Percentiles rank a stretch among this genome's conserved stretches.
These are phyloP conservation scores for Dendrobium huoshanense DNA, from an alignment of 106 monocot species.

Conservation along the genomic window DNA sequence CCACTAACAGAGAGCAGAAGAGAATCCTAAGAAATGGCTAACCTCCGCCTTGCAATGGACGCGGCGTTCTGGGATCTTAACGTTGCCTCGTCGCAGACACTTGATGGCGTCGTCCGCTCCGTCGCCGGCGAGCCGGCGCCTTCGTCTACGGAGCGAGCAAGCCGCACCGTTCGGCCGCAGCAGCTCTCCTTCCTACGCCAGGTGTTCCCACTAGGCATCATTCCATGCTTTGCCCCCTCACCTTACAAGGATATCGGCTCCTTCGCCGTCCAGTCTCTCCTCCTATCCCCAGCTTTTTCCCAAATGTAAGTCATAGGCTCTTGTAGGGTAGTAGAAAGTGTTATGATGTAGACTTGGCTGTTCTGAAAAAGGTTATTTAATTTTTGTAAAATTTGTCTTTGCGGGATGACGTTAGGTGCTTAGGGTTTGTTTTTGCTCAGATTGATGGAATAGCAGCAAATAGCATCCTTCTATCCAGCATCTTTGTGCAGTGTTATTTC, in stretches of 20 bases:
- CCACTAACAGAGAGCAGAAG: too few relatives aligned
- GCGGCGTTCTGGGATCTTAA: conserved; percentile 63
- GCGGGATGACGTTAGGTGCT: neutral
- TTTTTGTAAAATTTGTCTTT: neutral
- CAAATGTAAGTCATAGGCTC: conserved; percentile 29
- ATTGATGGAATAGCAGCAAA: neutral
- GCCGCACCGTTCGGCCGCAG: conserved; percentile 43
- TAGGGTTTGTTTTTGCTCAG: neutral
- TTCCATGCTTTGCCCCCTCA: conserved; percentile 49
- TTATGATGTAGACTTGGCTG: neutral
- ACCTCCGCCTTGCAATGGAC: conserved; percentile 67
- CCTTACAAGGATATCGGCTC: conserved; percentile 41
- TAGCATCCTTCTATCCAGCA: neutral
- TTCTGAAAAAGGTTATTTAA: neutral
- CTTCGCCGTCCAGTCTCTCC: conserved; percentile 54
- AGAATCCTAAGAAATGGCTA: conserved; percentile 29
- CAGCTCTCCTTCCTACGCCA: conserved; percentile 54
- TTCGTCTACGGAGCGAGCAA: conserved; percentile 28
- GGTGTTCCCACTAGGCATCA: conserved; percentile 58
- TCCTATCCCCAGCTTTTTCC: conserved; percentile 25
- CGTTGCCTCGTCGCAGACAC: conserved; percentile 33
- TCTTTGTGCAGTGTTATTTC: too few relatives aligned
- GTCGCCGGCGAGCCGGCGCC: conserved; percentile 56
- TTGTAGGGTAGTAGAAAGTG: neutral
- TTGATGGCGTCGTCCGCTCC: conserved; percentile 36